Percentiles rank a stretch among this genome's conserved stretches.
Conservation (phyloP, 2,329 filamentous ascomycete species). For the Cladosporium sphaerospermum region DNA sequence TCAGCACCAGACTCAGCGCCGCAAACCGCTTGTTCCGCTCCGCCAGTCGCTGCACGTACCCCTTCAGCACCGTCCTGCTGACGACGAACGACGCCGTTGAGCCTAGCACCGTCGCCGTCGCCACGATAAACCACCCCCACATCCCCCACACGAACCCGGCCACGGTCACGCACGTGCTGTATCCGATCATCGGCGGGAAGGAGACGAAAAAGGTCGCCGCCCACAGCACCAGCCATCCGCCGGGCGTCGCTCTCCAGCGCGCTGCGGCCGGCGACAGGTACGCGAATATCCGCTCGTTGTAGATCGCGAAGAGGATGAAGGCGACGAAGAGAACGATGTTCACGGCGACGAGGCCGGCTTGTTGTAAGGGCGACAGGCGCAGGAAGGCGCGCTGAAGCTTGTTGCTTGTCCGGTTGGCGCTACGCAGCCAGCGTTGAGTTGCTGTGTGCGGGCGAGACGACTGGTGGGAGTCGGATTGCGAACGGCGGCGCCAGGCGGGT, state of each 20-base stretch:
- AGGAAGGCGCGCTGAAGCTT: slow-evolving; percentile 48
- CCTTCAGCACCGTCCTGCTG: slow-evolving; percentile 69
- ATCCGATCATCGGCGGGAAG: slow-evolving; percentile 83
- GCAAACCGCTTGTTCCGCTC: slow-evolving; percentile 81
- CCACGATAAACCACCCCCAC: slow-evolving; percentile 78
- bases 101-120: slow-evolving; percentile 70
- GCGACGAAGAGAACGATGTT: slow-evolving; percentile 49
- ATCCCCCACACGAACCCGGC: slow-evolving; percentile 67
- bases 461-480: slow-evolving; percentile 5
- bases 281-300: slow-evolving; percentile 73
- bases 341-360: slow-evolving; percentile 50
- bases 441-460: slow-evolving; percentile 29
- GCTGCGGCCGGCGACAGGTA: slow-evolving; percentile 66
- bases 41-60: slow-evolving; percentile 73
- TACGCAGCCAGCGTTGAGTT: slow-evolving; percentile 37
- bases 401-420: slow-evolving; percentile 26
- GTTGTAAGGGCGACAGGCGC: slow-evolving; percentile 55
- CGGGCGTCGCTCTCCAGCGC: slow-evolving; percentile 66
- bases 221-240: slow-evolving; percentile 72
- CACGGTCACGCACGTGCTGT: slow-evolving; percentile 68
- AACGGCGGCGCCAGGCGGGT: slow-evolving; percentile 15
- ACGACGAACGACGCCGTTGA: slow-evolving; percentile 74
- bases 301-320: slow-evolving; percentile 64
- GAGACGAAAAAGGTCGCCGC: slow-evolving; percentile 66
- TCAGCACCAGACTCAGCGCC: slow-evolving; percentile 78